Conservation (phyloP, 805 yeast species). For the Pichia thaimueangensis region DNA sequence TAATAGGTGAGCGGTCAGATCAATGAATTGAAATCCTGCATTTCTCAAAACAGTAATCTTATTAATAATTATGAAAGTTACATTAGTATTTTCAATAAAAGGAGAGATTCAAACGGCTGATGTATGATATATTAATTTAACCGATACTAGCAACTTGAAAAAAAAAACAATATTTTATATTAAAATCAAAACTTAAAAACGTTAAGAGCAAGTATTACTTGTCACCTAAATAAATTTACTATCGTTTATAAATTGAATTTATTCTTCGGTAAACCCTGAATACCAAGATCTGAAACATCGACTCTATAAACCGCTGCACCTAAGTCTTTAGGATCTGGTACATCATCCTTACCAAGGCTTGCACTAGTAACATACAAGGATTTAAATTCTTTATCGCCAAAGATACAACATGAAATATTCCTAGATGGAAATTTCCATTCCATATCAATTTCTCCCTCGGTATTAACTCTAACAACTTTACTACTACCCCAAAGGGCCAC, state of each 20-base stretch:
- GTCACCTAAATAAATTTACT: too few relatives aligned
- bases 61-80: too few relatives aligned
- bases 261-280: slow-evolving; percentile 31
- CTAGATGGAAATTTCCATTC: slow-evolving; percentile 51
- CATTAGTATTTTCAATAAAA: too few relatives aligned
- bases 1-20: too few relatives aligned
- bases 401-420: slow-evolving; percentile 58
- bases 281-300: slow-evolving; percentile 27
- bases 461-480: slow-evolving; percentile 47
- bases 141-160: too few relatives aligned
- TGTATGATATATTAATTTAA: too few relatives aligned
- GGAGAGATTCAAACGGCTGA: too few relatives aligned
- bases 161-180: too few relatives aligned
- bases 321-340: slow-evolving; percentile 33
- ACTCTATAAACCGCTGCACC: slow-evolving; percentile 58
- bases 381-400: slow-evolving; percentile 54
- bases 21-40: too few relatives aligned
- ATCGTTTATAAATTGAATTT: slow-evolving; percentile 7
- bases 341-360: slow-evolving; percentile 31
- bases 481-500: slow-evolving; percentile 62
- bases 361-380: slow-evolving; percentile 68
- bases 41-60: too few relatives aligned
- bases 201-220: too few relatives aligned
- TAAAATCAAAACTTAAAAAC: too few relatives aligned
- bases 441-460: slow-evolving; percentile 44